phyloP scores from a whole-genome alignment of 768 basidiomycete genomes.

The Podaxis pistillaris region DNA sequence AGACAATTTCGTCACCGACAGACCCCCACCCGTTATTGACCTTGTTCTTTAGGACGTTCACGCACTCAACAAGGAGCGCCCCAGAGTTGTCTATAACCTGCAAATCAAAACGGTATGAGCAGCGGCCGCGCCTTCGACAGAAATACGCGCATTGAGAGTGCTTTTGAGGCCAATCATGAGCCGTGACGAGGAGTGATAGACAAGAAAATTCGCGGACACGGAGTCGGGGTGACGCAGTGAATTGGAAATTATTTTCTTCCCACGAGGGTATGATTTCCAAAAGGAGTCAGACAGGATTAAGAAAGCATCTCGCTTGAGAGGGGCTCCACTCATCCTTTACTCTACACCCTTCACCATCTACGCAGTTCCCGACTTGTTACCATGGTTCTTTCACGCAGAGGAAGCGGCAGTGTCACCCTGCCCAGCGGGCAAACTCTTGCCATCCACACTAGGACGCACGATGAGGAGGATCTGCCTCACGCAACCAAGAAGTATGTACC shows the following conservation, averaged over 20 bases:
- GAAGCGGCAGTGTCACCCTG: slow-evolving; percentile 71
- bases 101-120: neutral
- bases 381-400: slow-evolving; percentile 74
- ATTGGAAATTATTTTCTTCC: slow-evolving; percentile 15
- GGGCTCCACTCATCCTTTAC: slow-evolving; percentile 1
- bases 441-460: slow-evolving; percentile 85
- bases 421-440: slow-evolving; percentile 78
- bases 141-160: slow-evolving; percentile 71
- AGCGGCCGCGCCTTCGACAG: neutral
- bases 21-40: slow-evolving; percentile 93
- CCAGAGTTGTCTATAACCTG: slow-evolving; percentile 98
- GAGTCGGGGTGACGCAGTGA: slow-evolving; percentile 3
- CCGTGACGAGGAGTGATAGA: slow-evolving; percentile 15
- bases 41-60: slow-evolving; percentile 95
- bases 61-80: slow-evolving; percentile 90
- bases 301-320: neutral
- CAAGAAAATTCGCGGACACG: slow-evolving; percentile 14
- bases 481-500: slow-evolving; percentile 82
- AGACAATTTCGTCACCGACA: slow-evolving; percentile 94
- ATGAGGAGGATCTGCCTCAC: slow-evolving; percentile 86
- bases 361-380: slow-evolving; percentile 5
- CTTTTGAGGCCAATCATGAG: slow-evolving; percentile 94
- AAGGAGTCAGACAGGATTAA: slow-evolving; percentile 15
- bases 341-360: slow-evolving; percentile 19
- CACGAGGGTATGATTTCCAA: slow-evolving; percentile 21